Conservation (phyloP, 2,329 filamentous ascomycete species). For the Trichoderma hamatum region DNA sequence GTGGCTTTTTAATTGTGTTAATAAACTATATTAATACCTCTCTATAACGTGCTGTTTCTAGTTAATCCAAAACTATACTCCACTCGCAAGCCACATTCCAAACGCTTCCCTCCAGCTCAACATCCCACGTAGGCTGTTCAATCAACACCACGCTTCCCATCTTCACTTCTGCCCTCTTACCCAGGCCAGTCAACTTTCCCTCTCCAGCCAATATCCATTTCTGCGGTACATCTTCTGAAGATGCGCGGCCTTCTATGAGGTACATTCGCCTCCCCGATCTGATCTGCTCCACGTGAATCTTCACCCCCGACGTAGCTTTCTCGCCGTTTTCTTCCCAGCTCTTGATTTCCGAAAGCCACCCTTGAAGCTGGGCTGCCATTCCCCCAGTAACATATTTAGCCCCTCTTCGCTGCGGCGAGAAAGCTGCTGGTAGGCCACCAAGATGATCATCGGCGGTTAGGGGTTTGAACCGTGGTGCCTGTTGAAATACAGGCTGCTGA, state of each 20-base stretch:
- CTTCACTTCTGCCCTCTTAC: slow-evolving; percentile 34
- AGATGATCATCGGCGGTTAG: slow-evolving; percentile 33
- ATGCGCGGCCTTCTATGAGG: slow-evolving; percentile 35
- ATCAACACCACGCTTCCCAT: slow-evolving; percentile 40
- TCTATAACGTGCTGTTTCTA: not conserved
- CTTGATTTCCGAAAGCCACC: slow-evolving; percentile 47
- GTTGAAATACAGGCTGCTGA: slow-evolving; percentile 44
- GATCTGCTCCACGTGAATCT: slow-evolving; percentile 39
- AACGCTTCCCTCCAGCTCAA: slow-evolving; percentile 38
- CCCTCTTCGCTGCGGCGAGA: slow-evolving; percentile 44
- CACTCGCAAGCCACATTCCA: slow-evolving; percentile 48
- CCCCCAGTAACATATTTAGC: slow-evolving; percentile 43
- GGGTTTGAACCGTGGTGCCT: slow-evolving; percentile 46
- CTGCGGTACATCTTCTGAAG: slow-evolving; percentile 16
- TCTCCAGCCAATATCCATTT: slow-evolving; percentile 44
- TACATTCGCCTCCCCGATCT: slow-evolving; percentile 42
- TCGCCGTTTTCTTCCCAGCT: slow-evolving; percentile 36
- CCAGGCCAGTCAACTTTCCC: slow-evolving; percentile 43
- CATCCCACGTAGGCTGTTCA: slow-evolving; percentile 45
- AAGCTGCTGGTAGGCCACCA: slow-evolving; percentile 36
- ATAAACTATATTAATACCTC: not conserved
- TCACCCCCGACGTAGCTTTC: slow-evolving; percentile 29
- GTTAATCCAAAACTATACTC: slow-evolving; percentile 32
- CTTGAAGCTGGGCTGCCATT: slow-evolving; percentile 45
- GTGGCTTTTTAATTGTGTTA: not conserved